Evolutionary conservation across 2,329 filamentous ascomycete genomes (phyloP), one percentile per base, ranked within the genome.

Genomic region (Alternaria sp.): DNA sequence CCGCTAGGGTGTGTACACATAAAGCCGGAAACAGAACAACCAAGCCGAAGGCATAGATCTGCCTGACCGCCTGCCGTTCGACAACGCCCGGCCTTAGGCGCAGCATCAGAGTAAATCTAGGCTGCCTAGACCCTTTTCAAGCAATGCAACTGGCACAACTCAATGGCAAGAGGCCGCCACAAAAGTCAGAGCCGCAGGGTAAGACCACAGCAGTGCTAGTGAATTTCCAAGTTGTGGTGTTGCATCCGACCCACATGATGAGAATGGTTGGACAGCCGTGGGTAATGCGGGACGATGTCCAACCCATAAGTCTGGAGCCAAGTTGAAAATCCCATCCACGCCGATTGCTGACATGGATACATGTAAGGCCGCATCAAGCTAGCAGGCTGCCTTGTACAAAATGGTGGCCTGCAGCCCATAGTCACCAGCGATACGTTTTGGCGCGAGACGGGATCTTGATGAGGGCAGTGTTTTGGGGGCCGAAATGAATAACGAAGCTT

Each of bases 321-420:
- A 48, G 60, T 58, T 42, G 51, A 53, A 54, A 50, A 57, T 33
- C 51, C 56, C 54, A 63, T 56, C 63, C 60, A 67, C 65, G 62
- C 58, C 56, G 60, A 60, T 54, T 70, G 71, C 70, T 71, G 63
- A 69, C 72, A 72, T 62, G 57, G 63, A 59, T 62, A 46, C 55
- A 53, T 52, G 46, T 56, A 34, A 49, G 34, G 59, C 61, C 64
- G 66, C 54, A 69, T 68, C 44, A 58, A 60, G 73, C 62, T 73
- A 73, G 72, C 41, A 31, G 13, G n/a, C 26, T 65, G 40, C 67
- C 64, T 17, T 31, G 48, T 42, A 24, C 37, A 58, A 60, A 51
- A 52, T 69, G 60, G 59, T 58, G 7, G 52, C 51, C 57, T 69
- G 68, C 67, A 72, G 54, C 58, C 56, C 54, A 48, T 61, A 48